phyloP scores from a whole-genome alignment of 2,329 filamentous ascomycete genomes.

The Fusarium papillatum region DNA sequence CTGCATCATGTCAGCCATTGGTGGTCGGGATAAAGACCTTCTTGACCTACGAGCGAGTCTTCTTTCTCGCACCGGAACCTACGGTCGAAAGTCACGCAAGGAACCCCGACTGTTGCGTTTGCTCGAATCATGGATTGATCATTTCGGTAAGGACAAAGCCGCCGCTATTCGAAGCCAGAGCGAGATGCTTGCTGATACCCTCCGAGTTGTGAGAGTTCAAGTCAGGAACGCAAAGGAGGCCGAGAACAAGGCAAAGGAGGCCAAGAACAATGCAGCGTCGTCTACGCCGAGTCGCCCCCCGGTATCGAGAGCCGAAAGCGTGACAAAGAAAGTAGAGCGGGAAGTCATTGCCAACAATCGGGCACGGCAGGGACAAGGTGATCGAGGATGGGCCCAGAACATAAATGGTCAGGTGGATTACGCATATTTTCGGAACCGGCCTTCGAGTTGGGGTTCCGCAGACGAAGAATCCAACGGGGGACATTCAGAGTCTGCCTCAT shows the following conservation, averaged over 20 bases:
- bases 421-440: neutral
- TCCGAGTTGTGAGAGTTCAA: slow-evolving; percentile 8
- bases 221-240: slow-evolving; percentile 8
- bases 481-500: neutral
- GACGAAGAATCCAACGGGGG: neutral
- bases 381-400: neutral
- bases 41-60: slow-evolving; percentile 61
- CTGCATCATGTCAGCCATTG: slow-evolving; percentile 65
- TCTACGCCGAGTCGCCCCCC: neutral
- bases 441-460: neutral
- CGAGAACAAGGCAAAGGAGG: neutral
- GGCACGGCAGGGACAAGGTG: neutral
- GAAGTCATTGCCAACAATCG: neutral
- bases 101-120: slow-evolving; percentile 54
- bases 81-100: slow-evolving; percentile 26
- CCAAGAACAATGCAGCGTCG: neutral
- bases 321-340: neutral
- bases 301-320: neutral
- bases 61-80: slow-evolving; percentile 49
- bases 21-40: slow-evolving; percentile 57
- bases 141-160: slow-evolving; percentile 39
- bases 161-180: slow-evolving; percentile 22
- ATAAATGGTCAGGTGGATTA: neutral
- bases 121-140: slow-evolving; percentile 60
- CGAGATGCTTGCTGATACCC: slow-evolving; percentile 16